phyloP scores from a whole-genome alignment of 2,329 filamentous ascomycete genomes.

The Neocucurbitaria cava region DNA sequence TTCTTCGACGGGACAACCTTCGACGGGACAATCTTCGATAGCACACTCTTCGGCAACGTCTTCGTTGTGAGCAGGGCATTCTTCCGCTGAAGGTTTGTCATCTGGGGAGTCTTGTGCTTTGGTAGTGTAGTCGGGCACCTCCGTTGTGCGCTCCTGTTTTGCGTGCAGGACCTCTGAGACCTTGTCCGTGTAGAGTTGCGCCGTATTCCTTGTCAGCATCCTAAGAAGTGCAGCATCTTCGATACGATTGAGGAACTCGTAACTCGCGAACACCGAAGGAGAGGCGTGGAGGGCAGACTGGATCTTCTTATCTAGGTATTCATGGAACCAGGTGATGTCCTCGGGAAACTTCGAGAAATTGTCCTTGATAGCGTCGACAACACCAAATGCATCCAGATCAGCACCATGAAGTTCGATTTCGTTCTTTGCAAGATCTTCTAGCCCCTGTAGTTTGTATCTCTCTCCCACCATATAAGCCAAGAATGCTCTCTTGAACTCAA shows the following conservation, averaged over 20 bases:
- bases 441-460: slow-evolving; percentile 13
- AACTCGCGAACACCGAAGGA: slow-evolving; percentile 9
- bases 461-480: slow-evolving; percentile 17
- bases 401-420: slow-evolving; percentile 7
- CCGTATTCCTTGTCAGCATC: slow-evolving; percentile 12
- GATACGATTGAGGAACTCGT: slow-evolving; percentile 14
- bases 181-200: slow-evolving; percentile 14
- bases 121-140: not conserved
- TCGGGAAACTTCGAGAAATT: slow-evolving; percentile 10
- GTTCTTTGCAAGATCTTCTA: slow-evolving; percentile 16
- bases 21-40: not conserved
- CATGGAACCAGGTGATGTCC: slow-evolving; percentile 13
- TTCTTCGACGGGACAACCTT: too few relatives aligned
- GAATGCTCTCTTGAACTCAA: slow-evolving; percentile 24
- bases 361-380: slow-evolving; percentile 14
- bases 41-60: not conserved
- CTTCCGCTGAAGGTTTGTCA: not conserved
- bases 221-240: slow-evolving; percentile 10
- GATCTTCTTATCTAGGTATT: slow-evolving; percentile 15
- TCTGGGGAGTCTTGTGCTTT: not conserved
- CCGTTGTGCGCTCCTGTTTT: not conserved
- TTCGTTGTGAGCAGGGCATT: not conserved
- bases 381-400: slow-evolving; percentile 14
- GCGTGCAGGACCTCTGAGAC: slow-evolving; percentile 9
- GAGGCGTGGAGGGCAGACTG: slow-evolving; percentile 18